phyloP scores from a whole-genome alignment of 2,329 filamentous ascomycete genomes.

The Penicillium sp. region DNA sequence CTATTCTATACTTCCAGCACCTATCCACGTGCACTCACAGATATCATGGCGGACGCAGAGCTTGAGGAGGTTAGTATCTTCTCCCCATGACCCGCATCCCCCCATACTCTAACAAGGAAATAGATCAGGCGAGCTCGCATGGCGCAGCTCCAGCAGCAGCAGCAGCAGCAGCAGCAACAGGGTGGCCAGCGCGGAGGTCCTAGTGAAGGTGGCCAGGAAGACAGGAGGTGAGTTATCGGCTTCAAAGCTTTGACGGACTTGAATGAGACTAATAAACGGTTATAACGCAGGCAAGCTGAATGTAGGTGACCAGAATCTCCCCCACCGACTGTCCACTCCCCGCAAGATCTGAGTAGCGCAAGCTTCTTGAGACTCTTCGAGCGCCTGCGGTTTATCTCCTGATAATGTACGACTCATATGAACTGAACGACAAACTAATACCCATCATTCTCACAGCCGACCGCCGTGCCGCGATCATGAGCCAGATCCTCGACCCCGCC shows the following conservation, averaged over 20 bases:
- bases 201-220: conserved; percentile 61
- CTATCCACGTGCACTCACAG: conserved; percentile 6
- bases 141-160: conserved; percentile 89
- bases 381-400: neutral
- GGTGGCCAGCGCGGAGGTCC: conserved; percentile 56
- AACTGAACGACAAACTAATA: neutral
- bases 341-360: neutral
- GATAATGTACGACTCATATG: neutral
- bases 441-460: conserved; percentile 34
- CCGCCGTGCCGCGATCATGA: conserved; percentile 65
- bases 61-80: conserved; percentile 62
- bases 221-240: conserved; percentile 62
- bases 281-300: conserved; percentile 39
- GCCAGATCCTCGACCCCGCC: conserved; percentile 92
- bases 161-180: conserved; percentile 75
- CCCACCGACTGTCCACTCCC: neutral
- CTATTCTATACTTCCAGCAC: conserved; percentile 10
- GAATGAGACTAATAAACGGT: conserved; percentile 2
- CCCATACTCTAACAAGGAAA: conserved; percentile 18
- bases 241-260: too few species aligned
- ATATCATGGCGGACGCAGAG: conserved; percentile 68
- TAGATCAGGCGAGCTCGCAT: conserved; percentile 92
- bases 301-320: conserved; percentile 31
- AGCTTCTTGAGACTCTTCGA: neutral
- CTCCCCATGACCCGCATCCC: neutral